Evolutionary conservation across 176 grass and related monocot species (phyloP).

Genomic region (Poa pratensis): DNA sequence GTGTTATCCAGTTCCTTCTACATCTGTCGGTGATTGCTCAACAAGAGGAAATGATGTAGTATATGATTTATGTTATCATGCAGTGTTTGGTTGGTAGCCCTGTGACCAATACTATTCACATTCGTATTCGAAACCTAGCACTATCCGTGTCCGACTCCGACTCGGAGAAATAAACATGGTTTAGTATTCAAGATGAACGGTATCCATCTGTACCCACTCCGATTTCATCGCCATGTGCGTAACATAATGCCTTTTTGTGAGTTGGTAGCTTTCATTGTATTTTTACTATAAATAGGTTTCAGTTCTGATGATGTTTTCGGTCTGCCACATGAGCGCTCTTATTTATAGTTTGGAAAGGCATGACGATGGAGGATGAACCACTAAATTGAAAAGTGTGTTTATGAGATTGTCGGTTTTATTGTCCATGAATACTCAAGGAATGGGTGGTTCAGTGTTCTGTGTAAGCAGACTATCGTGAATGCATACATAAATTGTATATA

Average conservation of each 20-base stretch:
- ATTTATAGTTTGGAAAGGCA: slow-evolving; percentile 13
- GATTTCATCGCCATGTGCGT: not conserved
- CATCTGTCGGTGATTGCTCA: not conserved
- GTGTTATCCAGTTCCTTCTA: slow-evolving; percentile 11
- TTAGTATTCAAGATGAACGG: not conserved
- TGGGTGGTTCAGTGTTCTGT: not conserved
- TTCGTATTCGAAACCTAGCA: not conserved
- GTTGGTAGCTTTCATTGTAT: slow-evolving; percentile 30
- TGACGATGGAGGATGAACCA: not conserved
- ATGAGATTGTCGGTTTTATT: not conserved
- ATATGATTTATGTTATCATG: not conserved
- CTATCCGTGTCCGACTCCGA: not conserved
- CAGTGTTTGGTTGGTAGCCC: not conserved
- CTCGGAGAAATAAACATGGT: not conserved
- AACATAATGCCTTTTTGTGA: slow-evolving; percentile 29
- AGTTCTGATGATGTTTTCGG: slow-evolving; percentile 17
- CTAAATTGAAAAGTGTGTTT: not conserved
- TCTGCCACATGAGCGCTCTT: not conserved
- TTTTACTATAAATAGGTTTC: not conserved
- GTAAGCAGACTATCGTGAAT: not conserved
- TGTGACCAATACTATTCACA: not conserved
- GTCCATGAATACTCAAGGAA: slow-evolving; percentile 13
- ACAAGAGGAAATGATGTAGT: not conserved
- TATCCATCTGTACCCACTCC: not conserved
- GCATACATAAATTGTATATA: not conserved